Conservation (phyloP, 805 yeast species). For the Blastobotrys terrestris region DNA sequence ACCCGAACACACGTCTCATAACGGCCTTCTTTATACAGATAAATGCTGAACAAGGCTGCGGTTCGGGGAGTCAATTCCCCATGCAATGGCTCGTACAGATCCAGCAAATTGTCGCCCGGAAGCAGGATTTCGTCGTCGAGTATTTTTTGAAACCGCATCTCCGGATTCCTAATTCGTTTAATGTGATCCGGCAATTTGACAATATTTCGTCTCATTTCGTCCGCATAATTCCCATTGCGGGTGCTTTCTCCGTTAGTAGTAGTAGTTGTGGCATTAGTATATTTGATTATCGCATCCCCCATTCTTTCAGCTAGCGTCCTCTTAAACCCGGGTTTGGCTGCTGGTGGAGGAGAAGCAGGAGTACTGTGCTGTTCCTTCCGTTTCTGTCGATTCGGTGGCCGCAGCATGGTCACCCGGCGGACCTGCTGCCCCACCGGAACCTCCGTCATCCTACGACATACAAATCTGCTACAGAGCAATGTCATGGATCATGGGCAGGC, state of each 20-base stretch:
- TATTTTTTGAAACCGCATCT: background rate
- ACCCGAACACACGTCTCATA: constrained; percentile 11
- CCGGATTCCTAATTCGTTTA: background rate
- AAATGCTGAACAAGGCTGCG: constrained; percentile 3
- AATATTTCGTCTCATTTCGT: background rate
- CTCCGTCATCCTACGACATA: background rate
- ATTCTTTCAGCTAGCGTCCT: background rate
- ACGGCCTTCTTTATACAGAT: constrained; percentile 6
- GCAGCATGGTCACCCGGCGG: background rate
- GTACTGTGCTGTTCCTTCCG: background rate
- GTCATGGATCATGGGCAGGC: background rate
- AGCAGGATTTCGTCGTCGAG: background rate
- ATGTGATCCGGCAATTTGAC: background rate
- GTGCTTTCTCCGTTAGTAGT: background rate
- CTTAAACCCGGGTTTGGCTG: background rate
- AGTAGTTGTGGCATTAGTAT: background rate
- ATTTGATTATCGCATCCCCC: background rate
- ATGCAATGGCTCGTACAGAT: constrained; percentile 4
- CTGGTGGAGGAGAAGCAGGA: background rate
- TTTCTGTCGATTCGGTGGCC: background rate
- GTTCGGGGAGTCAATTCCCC: constrained; percentile 7
- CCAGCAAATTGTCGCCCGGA: background rate
- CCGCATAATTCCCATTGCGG: background rate
- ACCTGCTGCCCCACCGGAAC: background rate
- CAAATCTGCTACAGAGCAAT: background rate